Conservation (phyloP, 2,329 filamentous ascomycete species). For the Purpureocillium takamizusanense region DNA sequence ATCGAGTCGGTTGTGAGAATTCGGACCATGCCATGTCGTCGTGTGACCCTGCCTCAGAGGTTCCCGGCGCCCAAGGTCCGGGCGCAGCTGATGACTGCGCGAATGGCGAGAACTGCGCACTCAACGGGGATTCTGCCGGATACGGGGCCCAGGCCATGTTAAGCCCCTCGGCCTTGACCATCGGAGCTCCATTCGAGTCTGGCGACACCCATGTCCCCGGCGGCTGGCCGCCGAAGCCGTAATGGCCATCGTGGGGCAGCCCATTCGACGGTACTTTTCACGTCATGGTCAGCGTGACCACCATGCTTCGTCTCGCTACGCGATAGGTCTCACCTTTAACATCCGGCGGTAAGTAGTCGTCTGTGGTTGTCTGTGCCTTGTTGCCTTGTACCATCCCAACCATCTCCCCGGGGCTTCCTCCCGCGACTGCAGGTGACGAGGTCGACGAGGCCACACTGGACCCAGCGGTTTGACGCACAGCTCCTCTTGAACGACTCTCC, state of each 20-base stretch:
- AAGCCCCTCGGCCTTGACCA: conserved; percentile 33
- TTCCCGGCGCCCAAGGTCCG: conserved; percentile 30
- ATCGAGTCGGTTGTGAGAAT: conserved; percentile 33
- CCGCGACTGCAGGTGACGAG: conserved; percentile 37
- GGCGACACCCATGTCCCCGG: conserved; percentile 35
- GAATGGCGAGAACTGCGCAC: conserved; percentile 41
- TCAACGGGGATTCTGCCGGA: conserved; percentile 39
- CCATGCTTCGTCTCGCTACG: neutral
- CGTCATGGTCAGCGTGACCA: neutral
- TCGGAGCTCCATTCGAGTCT: conserved; percentile 27
- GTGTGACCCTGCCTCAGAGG: conserved; percentile 26
- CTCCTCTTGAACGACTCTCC: conserved; percentile 33
- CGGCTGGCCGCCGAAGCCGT: conserved; percentile 28
- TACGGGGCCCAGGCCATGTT: conserved; percentile 40
- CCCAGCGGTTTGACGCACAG: conserved; percentile 27
- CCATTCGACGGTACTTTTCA: conserved; percentile 23
- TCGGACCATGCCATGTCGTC: conserved; percentile 36
- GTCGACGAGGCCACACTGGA: conserved; percentile 34
- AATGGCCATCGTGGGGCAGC: conserved; percentile 20
- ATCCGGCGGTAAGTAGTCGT: conserved; percentile 28
- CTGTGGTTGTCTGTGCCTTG: conserved; percentile 24
- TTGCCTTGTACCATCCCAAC: neutral
- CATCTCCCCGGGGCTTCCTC: conserved; percentile 31
- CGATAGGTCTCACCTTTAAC: conserved; percentile 30
- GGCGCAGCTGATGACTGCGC: conserved; percentile 29